A percentile compares a stretch with the other conserved stretches of the same genome.
phyloP scores from a whole-genome alignment of 2,329 filamentous ascomycete genomes.

The Alternaria viburni region DNA sequence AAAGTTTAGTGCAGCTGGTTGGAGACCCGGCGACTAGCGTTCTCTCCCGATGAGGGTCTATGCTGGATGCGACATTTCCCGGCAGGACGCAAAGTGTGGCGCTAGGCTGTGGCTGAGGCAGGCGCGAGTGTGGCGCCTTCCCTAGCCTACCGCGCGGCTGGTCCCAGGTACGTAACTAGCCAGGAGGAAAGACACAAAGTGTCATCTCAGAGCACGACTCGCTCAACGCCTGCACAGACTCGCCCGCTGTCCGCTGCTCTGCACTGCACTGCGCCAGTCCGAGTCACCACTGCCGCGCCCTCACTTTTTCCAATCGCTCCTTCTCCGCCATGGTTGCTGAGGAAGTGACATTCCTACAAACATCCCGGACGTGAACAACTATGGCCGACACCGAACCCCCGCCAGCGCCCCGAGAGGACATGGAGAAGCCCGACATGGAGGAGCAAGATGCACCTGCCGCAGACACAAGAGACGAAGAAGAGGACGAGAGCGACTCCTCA shows the following conservation, averaged over 20 bases:
- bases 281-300: constrained; percentile 2
- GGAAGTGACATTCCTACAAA: constrained; percentile 22
- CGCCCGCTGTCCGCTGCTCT: not conserved
- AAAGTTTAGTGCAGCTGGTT: constrained; percentile 33
- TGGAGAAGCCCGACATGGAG: constrained; percentile 4
- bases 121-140: not conserved
- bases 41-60: constrained; percentile 12
- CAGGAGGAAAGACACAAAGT: constrained; percentile 33
- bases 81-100: not conserved
- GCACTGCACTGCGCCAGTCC: constrained; percentile 10
- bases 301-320: constrained; percentile 12
- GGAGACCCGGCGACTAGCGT: constrained; percentile 24
- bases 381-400: constrained; percentile 44
- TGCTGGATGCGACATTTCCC: constrained; percentile 14
- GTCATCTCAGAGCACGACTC: constrained; percentile 22
- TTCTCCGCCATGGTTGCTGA: constrained; percentile 34
- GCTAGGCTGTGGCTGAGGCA: not conserved
- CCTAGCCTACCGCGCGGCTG: constrained; percentile 9
- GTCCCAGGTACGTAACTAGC: constrained; percentile 27
- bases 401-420: constrained; percentile 14
- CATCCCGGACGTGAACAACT: constrained; percentile 24
- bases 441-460: not conserved
- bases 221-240: not conserved
- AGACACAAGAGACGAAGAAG: not conserved
- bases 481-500: constrained; percentile 9